Evolutionary conservation across 768 basidiomycete species (phyloP), one percentile per base, ranked within the genome.

Genomic region (Leucocoprinus birnbaumii): DNA sequence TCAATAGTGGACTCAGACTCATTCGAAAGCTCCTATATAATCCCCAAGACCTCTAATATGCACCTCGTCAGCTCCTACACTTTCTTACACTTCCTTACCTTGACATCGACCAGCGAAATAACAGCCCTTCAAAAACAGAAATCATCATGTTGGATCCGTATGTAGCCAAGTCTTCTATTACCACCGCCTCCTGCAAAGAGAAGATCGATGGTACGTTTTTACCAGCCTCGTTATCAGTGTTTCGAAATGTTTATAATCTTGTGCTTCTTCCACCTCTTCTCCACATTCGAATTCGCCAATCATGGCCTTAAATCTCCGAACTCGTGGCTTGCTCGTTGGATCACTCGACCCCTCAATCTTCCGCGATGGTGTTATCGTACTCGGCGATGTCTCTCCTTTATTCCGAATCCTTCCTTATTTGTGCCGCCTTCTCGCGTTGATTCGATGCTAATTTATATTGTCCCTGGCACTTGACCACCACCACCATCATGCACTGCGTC

Each of bases 121-220:
- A 56, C 67, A 51, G 31, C 4, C n/a, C n/a, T 38, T n/a, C n/a
- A n/a, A n/a, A 14, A 38, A 38, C 38, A 38, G 11, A 11, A 7
- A 58, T 60, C 53, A 57, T 65, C 50, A 53, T 63, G 35, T 84
- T 91, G 61, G 91, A 94, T 70, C 86, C 91, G 6, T 92, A 87
- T 73, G 82, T 85, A 61, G 71, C 78, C 52, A 73, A 82, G 50
- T 83, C 87, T 14, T 80, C 87, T 61, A 84, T 82, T 64, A 74
- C 77, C 51, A 66, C 77, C 57, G 70, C 80, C 45, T 74, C 81
- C 3, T 76, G 81, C 10, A 77, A 82, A 62, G 80, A 89, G 63
- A 91, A 87, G 68, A 84, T 91, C 34, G 65, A 75, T 51, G 86
- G 87, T 81, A 51, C n/a, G 66, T 55, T 26, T 24, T 31, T n/a